These are phyloP conservation scores for Psidium friedrichsthalianum DNA, from an alignment of 345 rosid species.

Conservation along the genomic window DNA sequence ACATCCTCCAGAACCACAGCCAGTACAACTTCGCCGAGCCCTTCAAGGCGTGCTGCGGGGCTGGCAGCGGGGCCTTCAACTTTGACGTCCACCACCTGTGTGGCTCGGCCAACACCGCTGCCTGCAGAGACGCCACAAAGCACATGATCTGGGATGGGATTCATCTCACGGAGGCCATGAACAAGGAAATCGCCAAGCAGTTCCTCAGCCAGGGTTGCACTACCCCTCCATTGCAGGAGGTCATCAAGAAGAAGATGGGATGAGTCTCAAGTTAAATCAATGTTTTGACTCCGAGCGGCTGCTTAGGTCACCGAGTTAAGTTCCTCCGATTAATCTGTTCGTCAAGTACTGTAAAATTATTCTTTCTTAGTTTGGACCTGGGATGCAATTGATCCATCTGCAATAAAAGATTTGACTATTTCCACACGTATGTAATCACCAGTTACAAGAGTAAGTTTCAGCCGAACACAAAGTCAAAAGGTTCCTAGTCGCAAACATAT, in stretches of 20 bases:
- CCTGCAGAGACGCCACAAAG: conserved; percentile 12
- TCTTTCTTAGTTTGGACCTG: not conserved
- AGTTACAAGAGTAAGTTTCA: not conserved
- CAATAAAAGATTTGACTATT: not conserved
- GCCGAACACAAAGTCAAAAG: not conserved
- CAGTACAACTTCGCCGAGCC: conserved; percentile 17
- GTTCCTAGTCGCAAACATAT: not conserved
- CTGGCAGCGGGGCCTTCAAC: conserved; percentile 20
- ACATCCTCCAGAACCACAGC: conserved; percentile 2
- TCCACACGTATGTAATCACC: not conserved
- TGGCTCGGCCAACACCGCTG: conserved; percentile 5
- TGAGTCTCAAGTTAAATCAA: not conserved
- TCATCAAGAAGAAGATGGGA: conserved; percentile 2
- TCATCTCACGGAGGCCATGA: conserved; percentile 36
- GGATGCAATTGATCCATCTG: not conserved
- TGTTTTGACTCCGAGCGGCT: not conserved
- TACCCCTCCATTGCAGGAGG: conserved; percentile 13
- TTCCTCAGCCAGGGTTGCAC: conserved; percentile 20
- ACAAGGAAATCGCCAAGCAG: conserved; percentile 8
- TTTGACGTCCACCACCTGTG: conserved; percentile 18
- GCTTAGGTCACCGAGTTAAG: not conserved
- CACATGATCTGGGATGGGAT: conserved; percentile 35
- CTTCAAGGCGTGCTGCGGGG: conserved; percentile 34
- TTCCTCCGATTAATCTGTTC: not conserved
- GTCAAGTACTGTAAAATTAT: not conserved